Evolutionary conservation across 192 early-diverging fungal species (phyloP), one percentile per base, ranked within the genome.

Genomic region (Coemansia sp.): DNA sequence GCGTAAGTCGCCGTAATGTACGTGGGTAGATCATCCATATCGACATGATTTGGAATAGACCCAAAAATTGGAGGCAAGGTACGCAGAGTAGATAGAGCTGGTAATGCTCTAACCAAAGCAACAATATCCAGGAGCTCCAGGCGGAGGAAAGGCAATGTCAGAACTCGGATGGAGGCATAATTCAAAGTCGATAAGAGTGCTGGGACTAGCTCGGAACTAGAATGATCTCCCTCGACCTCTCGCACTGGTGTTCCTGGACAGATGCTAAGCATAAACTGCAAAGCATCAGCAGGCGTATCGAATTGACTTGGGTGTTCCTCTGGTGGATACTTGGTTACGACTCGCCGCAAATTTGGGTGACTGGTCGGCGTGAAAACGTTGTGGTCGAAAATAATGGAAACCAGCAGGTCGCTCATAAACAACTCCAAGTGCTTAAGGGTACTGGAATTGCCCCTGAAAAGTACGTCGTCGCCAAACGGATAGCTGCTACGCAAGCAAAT

Each of bases 381-480:
- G 14, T 35, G 11, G 4, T 7, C 13, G 8, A 7, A 19, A 16
- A 37, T 28, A 28, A 58, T 58, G 5, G 11, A 14, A 11, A 35
- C 55, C 7, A 30, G 28, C 28, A 16, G 4, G 2, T 28, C 28
- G 14, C 8, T n/a, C 4, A 58, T 4, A 2, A 16, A 13, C 11
- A 58, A 37, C 14, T 33, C 14, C 32, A 66, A 13, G 53, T 28
- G 21, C 35, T 66, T 26, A 8, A 66, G 50, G 0, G 64, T 66
- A 2, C 14, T 19, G 11, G 10, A 39, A 19, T 66, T 66, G 13
- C 64, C 64, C 6, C 64, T 28, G 23, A 66, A 66, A 16, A 66
- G 37, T 19, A 55, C 52, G 21, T 66, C 64, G 23, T 66, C 50
- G 16, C 37, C 47, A 28, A 66, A 66, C 33, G 64, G 64, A 14